Conservation (phyloP, 2,329 filamentous ascomycete genomes). For the Blastomyces gilchristii region DNA sequence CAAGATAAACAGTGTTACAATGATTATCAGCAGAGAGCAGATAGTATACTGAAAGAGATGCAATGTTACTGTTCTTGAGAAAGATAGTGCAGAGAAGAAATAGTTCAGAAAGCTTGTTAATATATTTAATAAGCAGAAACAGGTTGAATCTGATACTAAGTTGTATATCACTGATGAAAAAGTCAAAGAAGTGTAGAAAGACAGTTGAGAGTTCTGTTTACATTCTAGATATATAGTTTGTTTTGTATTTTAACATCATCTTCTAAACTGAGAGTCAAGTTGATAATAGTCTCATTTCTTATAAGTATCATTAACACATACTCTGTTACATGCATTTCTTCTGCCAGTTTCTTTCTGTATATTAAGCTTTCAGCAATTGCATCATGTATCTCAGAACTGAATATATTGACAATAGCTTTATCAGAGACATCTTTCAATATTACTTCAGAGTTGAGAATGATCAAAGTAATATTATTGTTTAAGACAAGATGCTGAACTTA, state of each 20-base stretch:
- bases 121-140: background rate
- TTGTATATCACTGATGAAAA: background rate
- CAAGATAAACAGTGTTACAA: background rate
- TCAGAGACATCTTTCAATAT: background rate
- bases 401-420: background rate
- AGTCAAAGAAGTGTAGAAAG: background rate
- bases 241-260: background rate
- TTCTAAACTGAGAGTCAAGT: background rate
- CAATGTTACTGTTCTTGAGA: background rate
- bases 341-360: background rate
- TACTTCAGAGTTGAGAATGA: background rate
- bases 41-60: background rate
- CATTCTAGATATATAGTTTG: conserved; percentile 2
- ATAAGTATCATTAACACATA: conserved; percentile 2
- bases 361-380: background rate
- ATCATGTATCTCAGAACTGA: background rate
- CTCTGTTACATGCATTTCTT: background rate
- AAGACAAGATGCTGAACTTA: background rate
- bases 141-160: background rate
- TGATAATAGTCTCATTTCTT: background rate
- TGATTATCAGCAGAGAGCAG: background rate
- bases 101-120: background rate
- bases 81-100: background rate
- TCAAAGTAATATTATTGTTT: background rate
- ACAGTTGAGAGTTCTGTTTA: background rate